Evolutionary conservation across 768 basidiomycete genomes (phyloP).

Genomic region (Suillus plorans): DNA sequence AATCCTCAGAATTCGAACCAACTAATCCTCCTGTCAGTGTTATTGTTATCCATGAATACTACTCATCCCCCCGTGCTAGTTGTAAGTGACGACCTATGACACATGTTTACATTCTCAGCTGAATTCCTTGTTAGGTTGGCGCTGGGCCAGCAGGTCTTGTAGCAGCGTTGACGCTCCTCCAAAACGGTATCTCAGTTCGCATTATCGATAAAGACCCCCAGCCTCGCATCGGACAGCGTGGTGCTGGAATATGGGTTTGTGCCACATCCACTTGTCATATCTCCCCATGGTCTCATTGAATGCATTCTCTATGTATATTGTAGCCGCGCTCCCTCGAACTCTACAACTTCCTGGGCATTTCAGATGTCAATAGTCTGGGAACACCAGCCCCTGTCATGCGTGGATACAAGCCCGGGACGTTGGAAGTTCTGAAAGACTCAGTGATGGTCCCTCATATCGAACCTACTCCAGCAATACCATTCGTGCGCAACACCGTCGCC

Average conservation of each 20-base stretch:
- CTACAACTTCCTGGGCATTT: slow-evolving; percentile 36
- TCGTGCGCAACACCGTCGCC: slow-evolving; percentile 17
- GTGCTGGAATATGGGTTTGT: slow-evolving; percentile 37
- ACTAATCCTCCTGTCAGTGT: neutral
- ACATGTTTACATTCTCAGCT: neutral
- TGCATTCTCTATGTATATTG: neutral
- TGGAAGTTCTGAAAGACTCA: slow-evolving; percentile 6
- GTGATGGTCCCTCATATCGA: slow-evolving; percentile 17
- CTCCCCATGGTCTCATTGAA: neutral
- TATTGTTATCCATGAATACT: neutral
- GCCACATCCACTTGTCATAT: neutral
- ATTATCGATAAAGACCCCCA: slow-evolving; percentile 17
- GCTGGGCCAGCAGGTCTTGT: slow-evolving; percentile 13
- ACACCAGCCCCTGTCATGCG: slow-evolving; percentile 29
- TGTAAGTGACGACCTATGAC: neutral
- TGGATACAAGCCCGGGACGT: slow-evolving; percentile 26
- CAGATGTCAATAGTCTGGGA: slow-evolving; percentile 32
- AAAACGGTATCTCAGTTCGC: slow-evolving; percentile 14
- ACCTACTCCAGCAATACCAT: slow-evolving; percentile 25
- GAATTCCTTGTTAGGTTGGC: slow-evolving; percentile 2
- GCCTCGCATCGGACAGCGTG: slow-evolving; percentile 38
- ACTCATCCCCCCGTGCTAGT: slow-evolving; percentile 5
- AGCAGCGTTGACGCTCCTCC: slow-evolving; percentile 13
- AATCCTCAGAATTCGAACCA: neutral
- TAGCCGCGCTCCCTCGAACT: slow-evolving; percentile 46